Conservation (phyloP, 352 stramenopile species). For the Plasmopara muralis region DNA sequence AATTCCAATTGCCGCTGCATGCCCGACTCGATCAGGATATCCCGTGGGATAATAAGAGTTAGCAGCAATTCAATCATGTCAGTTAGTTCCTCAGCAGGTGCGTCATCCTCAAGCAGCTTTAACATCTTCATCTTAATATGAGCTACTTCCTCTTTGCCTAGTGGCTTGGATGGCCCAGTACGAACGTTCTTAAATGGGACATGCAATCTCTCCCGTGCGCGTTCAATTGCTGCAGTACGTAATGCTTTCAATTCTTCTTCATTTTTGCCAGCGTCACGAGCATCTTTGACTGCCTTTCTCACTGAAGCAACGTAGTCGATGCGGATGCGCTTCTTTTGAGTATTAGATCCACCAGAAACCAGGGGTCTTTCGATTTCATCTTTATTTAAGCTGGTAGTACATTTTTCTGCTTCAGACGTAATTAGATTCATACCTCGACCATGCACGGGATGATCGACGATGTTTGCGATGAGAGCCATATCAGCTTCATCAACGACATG, state of each 20-base stretch:
- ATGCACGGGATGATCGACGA: conserved; percentile 35
- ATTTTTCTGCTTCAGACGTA: conserved; percentile 24
- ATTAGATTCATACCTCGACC: conserved; percentile 32
- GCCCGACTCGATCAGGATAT: conserved; percentile 69
- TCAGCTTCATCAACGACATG: conserved; percentile 81
- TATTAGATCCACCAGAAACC: conserved; percentile 14
- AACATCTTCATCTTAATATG: conserved; percentile 84
- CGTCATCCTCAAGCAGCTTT: conserved; percentile 78
- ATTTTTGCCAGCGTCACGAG: conserved; percentile 59
- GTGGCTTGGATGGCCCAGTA: conserved; percentile 58
- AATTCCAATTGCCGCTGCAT: conserved; percentile 72
- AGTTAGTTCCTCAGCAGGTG: conserved; percentile 64
- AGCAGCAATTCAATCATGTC: conserved; percentile 78
- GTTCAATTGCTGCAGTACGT: conserved; percentile 66
- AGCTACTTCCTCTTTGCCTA: conserved; percentile 75
- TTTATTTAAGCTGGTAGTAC: conserved; percentile 5
- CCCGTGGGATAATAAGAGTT: conserved; percentile 66
- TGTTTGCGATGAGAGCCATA: conserved; percentile 49
- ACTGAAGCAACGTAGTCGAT: conserved; percentile 85
- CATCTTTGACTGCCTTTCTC: conserved; percentile 70
- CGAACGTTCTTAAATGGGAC: conserved; percentile 76
- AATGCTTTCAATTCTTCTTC: conserved; percentile 75
- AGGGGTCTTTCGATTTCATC: conserved; percentile 18
- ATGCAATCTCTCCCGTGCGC: conserved; percentile 65
- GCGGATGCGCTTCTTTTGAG: conserved; percentile 76